Base-by-base conservation (phyloP, 257 asterid species). In the Nemophila menziesii region DNA sequence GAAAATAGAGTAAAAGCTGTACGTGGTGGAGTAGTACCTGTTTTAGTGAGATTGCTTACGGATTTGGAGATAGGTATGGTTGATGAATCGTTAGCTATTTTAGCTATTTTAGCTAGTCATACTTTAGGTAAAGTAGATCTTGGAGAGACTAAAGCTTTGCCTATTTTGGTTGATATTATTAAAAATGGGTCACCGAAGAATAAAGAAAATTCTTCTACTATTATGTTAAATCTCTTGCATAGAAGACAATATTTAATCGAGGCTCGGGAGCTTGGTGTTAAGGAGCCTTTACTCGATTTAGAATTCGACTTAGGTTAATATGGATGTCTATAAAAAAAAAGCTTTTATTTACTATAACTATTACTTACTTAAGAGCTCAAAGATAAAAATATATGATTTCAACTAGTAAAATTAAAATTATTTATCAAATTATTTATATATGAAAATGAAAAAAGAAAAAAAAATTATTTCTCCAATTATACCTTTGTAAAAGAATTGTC, bases 1-100 rank as follows among this genome's bases (percentile, higher is more conserved):
- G 95, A 95, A 8, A 80, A 89, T 73, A 89, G 84, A 60, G 98
- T 92, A 14, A 89, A 80, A 72, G 93, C 94, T 0, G 86, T 90
- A 22, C 60, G 96, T 66, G 96, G 94, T 0, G 94, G 96, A 20
- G 93, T 81, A 26, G 74, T 90, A 15, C 81, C 92, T 23, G 77
- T 82, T 0, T 75, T 90, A 18, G 82, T 90, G 99, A 63, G 44
- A 38, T 64, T 90, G 42, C 79, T 90, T 15, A 85, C 93, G 0
- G 92, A 86, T 22, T 86, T 86, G 29, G 83, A 77, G 44, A 82
- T 89, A 38, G 56, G 61, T 54, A 85, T 90, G 96, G 87, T 85
- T 55, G 96, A 90, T 22, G 99, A 85, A 48, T 79, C 94, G 0
- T 62, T 90, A 8, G 99, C 99, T 5, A 90, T 90, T 39, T 60